phyloP scores from a whole-genome alignment of 202 grass and related monocot genomes.

The Sporobolus alterniflorus region DNA sequence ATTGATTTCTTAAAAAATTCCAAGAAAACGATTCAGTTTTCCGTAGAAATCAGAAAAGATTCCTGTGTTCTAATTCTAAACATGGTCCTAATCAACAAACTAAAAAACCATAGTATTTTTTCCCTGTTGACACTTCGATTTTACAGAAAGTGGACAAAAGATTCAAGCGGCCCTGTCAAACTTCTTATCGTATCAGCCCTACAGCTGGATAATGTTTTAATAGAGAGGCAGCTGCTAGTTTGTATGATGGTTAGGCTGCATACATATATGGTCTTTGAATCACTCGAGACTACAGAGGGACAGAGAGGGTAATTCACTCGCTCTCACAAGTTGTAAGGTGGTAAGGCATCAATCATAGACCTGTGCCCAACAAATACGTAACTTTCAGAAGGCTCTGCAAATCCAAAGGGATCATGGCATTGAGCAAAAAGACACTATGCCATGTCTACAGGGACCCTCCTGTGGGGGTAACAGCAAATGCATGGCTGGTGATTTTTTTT shows the following conservation, averaged over 20 bases:
- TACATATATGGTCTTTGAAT: constrained; percentile 80
- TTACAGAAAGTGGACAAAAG: constrained; percentile 16
- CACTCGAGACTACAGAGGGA: constrained; percentile 45
- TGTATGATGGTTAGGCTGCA: constrained; percentile 74
- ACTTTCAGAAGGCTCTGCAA: constrained; percentile 81
- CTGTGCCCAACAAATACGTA: constrained; percentile 68
- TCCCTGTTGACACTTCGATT: neutral
- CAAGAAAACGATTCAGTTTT: neutral
- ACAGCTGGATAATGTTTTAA: constrained; percentile 53
- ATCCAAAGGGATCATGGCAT: constrained; percentile 70
- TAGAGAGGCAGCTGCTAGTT: constrained; percentile 42
- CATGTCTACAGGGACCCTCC: constrained; percentile 66
- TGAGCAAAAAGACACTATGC: constrained; percentile 70
- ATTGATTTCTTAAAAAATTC: neutral
- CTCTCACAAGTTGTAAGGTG: constrained; percentile 65
- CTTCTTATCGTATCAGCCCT: constrained; percentile 38
- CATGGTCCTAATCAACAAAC: neutral
- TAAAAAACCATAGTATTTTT: neutral
- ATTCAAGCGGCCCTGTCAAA: constrained; percentile 27
- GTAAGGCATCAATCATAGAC: constrained; percentile 67
- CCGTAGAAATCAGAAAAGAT: neutral
- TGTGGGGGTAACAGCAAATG: constrained; percentile 41
- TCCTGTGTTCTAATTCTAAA: neutral
- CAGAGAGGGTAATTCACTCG: constrained; percentile 48
- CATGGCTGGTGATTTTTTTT: constrained; percentile 43